phyloP scores from a whole-genome alignment of 257 asterid species.

The Solanum habrochaites region DNA sequence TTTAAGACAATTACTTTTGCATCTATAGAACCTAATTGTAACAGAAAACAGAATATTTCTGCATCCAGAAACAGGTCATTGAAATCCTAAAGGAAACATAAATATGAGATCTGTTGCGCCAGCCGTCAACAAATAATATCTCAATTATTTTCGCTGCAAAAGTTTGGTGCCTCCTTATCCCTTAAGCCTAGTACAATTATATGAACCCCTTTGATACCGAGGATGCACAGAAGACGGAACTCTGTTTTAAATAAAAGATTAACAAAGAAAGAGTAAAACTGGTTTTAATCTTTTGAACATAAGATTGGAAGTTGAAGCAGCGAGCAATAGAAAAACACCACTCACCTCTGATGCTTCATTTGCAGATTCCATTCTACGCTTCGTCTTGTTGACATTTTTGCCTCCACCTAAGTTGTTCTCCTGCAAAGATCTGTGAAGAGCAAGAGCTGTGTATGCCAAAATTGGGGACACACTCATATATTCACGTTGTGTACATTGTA shows the following conservation, averaged over 20 bases:
- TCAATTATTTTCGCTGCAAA: background rate
- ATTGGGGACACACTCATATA: constrained; percentile 32
- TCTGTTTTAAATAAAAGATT: background rate
- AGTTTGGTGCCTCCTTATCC: background rate
- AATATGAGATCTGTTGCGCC: background rate
- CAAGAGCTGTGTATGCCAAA: constrained; percentile 59
- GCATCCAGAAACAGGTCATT: background rate
- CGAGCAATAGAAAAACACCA: constrained; percentile 5
- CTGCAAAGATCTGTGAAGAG: constrained; percentile 58
- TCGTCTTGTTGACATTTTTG: background rate
- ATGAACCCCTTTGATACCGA: background rate
- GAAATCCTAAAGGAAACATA: background rate
- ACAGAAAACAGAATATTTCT: background rate
- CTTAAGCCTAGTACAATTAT: background rate
- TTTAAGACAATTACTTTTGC: background rate
- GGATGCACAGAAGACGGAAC: background rate
- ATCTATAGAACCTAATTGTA: background rate
- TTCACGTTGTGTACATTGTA: constrained; percentile 47
- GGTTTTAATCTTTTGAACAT: background rate
- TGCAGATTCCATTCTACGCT: background rate
- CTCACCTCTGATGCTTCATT: constrained; percentile 46
- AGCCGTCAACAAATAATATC: background rate
- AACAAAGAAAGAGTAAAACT: background rate
- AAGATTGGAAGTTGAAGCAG: constrained; percentile 1
- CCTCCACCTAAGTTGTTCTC: constrained; percentile 25